A percentile compares a stretch with the other conserved stretches of the same genome.
Conservation (phyloP, 2,329 filamentous ascomycete genomes). For the Penicillium thymicola region DNA sequence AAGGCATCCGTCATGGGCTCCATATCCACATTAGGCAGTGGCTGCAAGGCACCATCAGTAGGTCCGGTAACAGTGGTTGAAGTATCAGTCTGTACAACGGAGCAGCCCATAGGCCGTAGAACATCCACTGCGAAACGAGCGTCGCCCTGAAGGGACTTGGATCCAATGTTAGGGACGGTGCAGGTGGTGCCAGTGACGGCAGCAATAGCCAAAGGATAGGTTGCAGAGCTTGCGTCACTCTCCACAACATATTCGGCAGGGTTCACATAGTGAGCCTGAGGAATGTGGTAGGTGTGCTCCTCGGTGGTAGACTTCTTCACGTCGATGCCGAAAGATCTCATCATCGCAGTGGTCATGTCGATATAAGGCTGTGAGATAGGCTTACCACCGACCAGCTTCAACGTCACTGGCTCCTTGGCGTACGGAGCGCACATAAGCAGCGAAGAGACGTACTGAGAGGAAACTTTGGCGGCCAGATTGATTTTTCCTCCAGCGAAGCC, state of each 20-base stretch:
- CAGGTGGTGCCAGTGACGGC: constrained; percentile 95
- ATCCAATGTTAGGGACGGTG: constrained; percentile 94
- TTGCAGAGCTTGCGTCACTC: constrained; percentile 96
- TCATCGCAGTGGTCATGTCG: constrained; percentile 98
- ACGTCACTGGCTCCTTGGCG: constrained; percentile 86
- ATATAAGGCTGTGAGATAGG: constrained; percentile 97
- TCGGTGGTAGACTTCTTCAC: constrained; percentile 75
- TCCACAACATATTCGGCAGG: constrained; percentile 85
- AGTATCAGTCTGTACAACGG: constrained; percentile 74
- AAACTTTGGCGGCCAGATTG: constrained; percentile 89
- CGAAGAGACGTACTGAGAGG: constrained; percentile 98
- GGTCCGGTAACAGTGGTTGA: constrained; percentile 94
- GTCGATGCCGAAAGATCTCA: constrained; percentile 82
- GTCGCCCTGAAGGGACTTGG: constrained; percentile 87
- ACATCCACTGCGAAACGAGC: constrained; percentile 91
- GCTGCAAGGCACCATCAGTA: constrained; percentile 66
- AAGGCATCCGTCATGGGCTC: constrained; percentile 99
- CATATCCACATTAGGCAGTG: constrained; percentile 86
- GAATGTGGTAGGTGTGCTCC: constrained; percentile 90
- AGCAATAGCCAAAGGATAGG: constrained; percentile 89
- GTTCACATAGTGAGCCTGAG: constrained; percentile 76
- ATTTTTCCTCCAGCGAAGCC: constrained; percentile 85
- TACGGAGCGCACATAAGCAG: constrained; percentile 96
- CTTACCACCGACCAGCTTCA: constrained; percentile 90
- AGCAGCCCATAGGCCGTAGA: constrained; percentile 87